phyloP scores from a whole-genome alignment of 768 basidiomycete genomes.

The Gymnopilus dilepis region DNA sequence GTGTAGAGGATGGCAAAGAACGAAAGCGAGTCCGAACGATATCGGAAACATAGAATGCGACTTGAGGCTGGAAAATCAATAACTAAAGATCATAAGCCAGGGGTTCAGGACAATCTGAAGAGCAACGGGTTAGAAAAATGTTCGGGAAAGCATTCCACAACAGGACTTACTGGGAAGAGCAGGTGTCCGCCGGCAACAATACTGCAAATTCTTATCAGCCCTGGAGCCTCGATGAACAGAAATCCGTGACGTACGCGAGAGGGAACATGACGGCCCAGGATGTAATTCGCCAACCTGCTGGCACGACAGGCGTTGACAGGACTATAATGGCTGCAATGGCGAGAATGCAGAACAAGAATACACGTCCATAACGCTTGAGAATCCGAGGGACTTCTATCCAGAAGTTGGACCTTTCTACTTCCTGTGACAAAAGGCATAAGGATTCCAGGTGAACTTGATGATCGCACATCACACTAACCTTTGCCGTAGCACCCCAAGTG shows the following conservation, averaged over 20 bases:
- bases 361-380: conserved; percentile 76
- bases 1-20: conserved; percentile 12
- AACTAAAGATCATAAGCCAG: conserved; percentile 86
- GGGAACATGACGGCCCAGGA: conserved; percentile 84
- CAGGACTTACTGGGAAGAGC: conserved; percentile 68
- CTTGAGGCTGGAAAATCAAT: conserved; percentile 32
- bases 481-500: conserved; percentile 79
- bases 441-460: neutral
- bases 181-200: conserved; percentile 71
- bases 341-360: conserved; percentile 58
- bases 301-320: conserved; percentile 57
- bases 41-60: neutral
- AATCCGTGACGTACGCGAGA: conserved; percentile 54
- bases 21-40: conserved; percentile 10
- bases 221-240: neutral
- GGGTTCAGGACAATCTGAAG: conserved; percentile 81
- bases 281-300: conserved; percentile 65
- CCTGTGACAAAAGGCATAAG: conserved; percentile 42
- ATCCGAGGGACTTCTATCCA: conserved; percentile 90
- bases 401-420: conserved; percentile 88
- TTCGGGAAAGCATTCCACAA: neutral
- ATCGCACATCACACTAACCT: conserved; percentile 38
- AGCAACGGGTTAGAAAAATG: conserved; percentile 8
- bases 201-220: conserved; percentile 35
- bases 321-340: conserved; percentile 61